phyloP scores from a whole-genome alignment of 1,284 basidiomycete species.

The Neolentinus lepideus region DNA sequence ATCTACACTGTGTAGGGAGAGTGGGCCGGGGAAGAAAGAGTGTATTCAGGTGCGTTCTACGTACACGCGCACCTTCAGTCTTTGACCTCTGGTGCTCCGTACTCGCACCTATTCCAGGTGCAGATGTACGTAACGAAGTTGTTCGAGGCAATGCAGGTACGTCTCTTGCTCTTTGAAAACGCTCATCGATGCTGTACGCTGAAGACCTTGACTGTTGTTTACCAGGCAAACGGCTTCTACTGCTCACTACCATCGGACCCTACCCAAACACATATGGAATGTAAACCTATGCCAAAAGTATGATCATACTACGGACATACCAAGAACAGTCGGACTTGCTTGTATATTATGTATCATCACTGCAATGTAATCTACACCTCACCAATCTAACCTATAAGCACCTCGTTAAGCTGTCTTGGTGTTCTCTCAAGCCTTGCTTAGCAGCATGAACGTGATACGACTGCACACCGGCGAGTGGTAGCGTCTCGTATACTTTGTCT shows the following conservation, averaged over 20 bases:
- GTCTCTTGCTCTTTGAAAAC: slow-evolving; percentile 11
- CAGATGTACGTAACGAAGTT: slow-evolving; percentile 61
- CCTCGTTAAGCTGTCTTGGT: too few relatives aligned
- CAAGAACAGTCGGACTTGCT: background rate
- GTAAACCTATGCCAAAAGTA: slow-evolving; percentile 54
- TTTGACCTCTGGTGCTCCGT: background rate
- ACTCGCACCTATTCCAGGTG: slow-evolving; percentile 34
- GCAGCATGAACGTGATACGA: too few relatives aligned
- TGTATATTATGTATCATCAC: background rate
- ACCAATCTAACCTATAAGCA: too few relatives aligned
- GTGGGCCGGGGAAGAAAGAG: slow-evolving; percentile 34
- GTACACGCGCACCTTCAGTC: too few relatives aligned
- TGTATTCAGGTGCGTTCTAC: slow-evolving; percentile 62
- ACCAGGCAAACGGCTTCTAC: slow-evolving; percentile 61
- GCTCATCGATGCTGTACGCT: background rate
- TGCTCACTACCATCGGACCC: slow-evolving; percentile 73
- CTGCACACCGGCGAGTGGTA: too few relatives aligned
- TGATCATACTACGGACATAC: slow-evolving; percentile 2
- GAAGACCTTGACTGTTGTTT: slow-evolving; percentile 3
- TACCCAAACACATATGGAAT: slow-evolving; percentile 66
- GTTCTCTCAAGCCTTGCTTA: too few relatives aligned
- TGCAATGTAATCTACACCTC: background rate
- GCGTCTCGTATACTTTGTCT: too few relatives aligned
- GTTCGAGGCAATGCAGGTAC: slow-evolving; percentile 75
- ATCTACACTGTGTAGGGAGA: slow-evolving; percentile 60